Evolutionary conservation across 768 basidiomycete species (phyloP).

Genomic region (Mrakia hoshinonis): DNA sequence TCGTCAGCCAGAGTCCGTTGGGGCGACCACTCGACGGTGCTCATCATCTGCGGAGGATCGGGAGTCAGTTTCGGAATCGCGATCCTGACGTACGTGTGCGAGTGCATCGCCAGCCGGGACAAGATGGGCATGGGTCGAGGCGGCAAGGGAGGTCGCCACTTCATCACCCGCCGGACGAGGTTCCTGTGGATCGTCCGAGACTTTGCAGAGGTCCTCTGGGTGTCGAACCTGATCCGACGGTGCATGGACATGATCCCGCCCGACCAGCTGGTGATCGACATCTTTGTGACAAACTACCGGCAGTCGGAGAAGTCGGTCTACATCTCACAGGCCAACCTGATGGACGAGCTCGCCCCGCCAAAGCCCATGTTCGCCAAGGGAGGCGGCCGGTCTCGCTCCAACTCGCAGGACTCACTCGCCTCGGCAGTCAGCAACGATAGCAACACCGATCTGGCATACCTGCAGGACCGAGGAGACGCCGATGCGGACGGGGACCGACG

Average conservation of each 20-base stretch:
- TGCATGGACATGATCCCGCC: conserved; percentile 52
- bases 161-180: conserved; percentile 51
- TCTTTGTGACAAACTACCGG: conserved; percentile 58
- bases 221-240: conserved; percentile 55
- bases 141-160: conserved; percentile 45
- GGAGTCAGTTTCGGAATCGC: conserved; percentile 66
- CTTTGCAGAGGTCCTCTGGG: conserved; percentile 69
- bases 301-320: conserved; percentile 61
- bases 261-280: conserved; percentile 54
- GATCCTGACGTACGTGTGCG: conserved; percentile 56
- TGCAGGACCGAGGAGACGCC: conserved; percentile 28
- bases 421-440: conserved; percentile 28
- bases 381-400: conserved; percentile 22
- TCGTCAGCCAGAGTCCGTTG: conserved; percentile 55
- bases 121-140: conserved; percentile 34
- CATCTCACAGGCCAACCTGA: conserved; percentile 48
- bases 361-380: conserved; percentile 36
- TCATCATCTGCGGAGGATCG: conserved; percentile 63
- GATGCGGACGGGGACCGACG: conserved; percentile 36
- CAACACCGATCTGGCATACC: conserved; percentile 32
- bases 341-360: conserved; percentile 35
- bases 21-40: conserved; percentile 52
- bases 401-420: conserved; percentile 30
- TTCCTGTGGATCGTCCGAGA: conserved; percentile 73
- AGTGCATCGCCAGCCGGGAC: conserved; percentile 51